Evolutionary conservation across 163 green algal species (phyloP), one percentile per base, ranked within the genome.

Genomic region (Volvox carteri): DNA sequence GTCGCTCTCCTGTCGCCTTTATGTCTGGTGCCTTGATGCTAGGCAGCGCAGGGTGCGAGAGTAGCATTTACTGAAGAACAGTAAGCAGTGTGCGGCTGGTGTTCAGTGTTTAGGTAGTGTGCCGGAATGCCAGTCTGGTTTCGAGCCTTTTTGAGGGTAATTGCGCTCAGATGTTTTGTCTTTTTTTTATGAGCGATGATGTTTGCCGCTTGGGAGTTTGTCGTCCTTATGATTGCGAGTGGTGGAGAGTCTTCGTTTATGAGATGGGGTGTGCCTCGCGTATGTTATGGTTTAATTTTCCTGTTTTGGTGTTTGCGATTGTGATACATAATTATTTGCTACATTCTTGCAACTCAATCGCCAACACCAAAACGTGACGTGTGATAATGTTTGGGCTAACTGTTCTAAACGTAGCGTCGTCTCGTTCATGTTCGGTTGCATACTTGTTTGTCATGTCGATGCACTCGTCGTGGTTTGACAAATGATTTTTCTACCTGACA

Each of bases 261-360:
- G 39, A 18, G 62, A 60, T 60, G 72, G n/a, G n/a, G n/a, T 81
- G 67, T 76, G 67, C 67, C 65, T 70, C 5, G 75, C 33, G 30
- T 33, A 67, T 84, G 75, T 70, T 30, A 78, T 84, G 18, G 75
- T 81, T n/a, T 28, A 84, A 68, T 84, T 84, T 68, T 84, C 30
- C 3, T 4, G 75, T 68, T 84, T 68, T 84, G 75, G 75, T 70
- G 44, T 80, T 80, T 8, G 73, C 50, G 75, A 84, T 84, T 84
- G 75, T 84, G 75, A 46, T 80, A 80, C 73, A 84, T 52, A 81
- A 37, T 84, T 68, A 84, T 84, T 84, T 50, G n/a, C 30, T 50
- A 81, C 73, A 80, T 80, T 80, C 44, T 80, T 80, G 73, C 44
- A 9, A 60, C 75, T 68, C 75, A 84, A 84, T 84, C 75, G 48